Evolutionary conservation across 108 stramenopile species (phyloP).

Genomic region (Bacterosira constricta): DNA sequence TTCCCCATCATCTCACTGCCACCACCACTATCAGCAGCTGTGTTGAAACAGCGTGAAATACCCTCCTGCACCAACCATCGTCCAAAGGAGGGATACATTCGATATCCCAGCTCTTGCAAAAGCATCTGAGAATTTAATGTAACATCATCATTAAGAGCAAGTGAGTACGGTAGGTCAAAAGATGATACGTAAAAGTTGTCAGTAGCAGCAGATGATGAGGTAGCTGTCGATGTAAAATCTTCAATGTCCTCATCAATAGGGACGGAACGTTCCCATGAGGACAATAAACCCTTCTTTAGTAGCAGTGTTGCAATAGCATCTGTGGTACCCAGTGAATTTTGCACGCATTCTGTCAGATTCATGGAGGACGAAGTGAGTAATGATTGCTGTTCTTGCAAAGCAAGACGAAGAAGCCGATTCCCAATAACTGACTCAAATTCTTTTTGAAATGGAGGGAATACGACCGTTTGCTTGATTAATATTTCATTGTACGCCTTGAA

Average conservation of each 20-base stretch:
- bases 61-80: constrained; percentile 41
- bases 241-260: constrained; percentile 40
- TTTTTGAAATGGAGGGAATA: constrained; percentile 55
- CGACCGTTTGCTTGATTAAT: constrained; percentile 43
- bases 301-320: constrained; percentile 24
- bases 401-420: constrained; percentile 26
- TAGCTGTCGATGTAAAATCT: constrained; percentile 33
- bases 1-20: not conserved
- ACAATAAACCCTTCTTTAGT: constrained; percentile 23
- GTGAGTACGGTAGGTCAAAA: constrained; percentile 57
- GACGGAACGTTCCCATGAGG: constrained; percentile 36
- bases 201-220: not conserved
- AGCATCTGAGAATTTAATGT: constrained; percentile 74
- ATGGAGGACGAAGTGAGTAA: not conserved
- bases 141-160: constrained; percentile 78
- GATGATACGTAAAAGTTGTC: constrained; percentile 33
- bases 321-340: constrained; percentile 6
- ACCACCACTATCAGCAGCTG: not conserved
- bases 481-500: constrained; percentile 78
- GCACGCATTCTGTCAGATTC: constrained; percentile 1
- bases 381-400: not conserved
- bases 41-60: constrained; percentile 16
- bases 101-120: constrained; percentile 84
- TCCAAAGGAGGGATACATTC: constrained; percentile 72
- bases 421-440: constrained; percentile 62